Base-by-base conservation (phyloP, 2,329 filamentous ascomycete genomes). In the Aspergillus fumigatiaffinis region DNA sequence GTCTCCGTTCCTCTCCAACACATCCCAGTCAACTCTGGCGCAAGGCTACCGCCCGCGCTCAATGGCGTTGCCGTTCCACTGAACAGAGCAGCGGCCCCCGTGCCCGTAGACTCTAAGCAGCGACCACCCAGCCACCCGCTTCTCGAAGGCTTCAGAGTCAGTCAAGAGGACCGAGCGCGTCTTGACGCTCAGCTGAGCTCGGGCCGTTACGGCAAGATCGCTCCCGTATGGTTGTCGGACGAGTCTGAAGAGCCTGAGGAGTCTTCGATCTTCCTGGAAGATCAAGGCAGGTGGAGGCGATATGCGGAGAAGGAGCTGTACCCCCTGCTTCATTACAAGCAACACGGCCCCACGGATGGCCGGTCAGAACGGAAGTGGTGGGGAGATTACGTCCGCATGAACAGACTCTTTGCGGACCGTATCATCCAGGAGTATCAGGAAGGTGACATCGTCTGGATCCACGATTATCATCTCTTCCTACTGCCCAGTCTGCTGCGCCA, bases 261-360 rank as follows among this genome's bases (percentile, higher is more conserved):
- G 21, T 47, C 44, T 38, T 78, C 79, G 42, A 84, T 92, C 52
- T 79, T 84, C 41, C 80, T 97, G 62, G 90, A 88, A 66, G 90
- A 96, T 66, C 92, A 97, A 77, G 81, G 82, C 32, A 83, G 92
- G 62, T 97, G 94, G 93, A 85, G 92, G 62, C 84, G 89, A 44
- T 97, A 94, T 74, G 91, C 92, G 17, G 92, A 97, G 77, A 87
- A 92, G 70, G 90, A 96, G 67, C 81, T 97, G 28, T 97, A 96
- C 77, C 92, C 91, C 1, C 83, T 97, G 9, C 92, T 97, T 72
- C 93, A 97, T 76, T 97, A 97, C 81, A 96, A 96, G 77, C 91
- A 94, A 70, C 90, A 96, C 70, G 91, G 92, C 72, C 91, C 93
- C 1, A 90, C 87, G 12, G 90, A 97, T 72, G 92, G 92, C 38